Evolutionary conservation across 352 stramenopile species (phyloP).

Genomic region (Plasmopara halstedii): DNA sequence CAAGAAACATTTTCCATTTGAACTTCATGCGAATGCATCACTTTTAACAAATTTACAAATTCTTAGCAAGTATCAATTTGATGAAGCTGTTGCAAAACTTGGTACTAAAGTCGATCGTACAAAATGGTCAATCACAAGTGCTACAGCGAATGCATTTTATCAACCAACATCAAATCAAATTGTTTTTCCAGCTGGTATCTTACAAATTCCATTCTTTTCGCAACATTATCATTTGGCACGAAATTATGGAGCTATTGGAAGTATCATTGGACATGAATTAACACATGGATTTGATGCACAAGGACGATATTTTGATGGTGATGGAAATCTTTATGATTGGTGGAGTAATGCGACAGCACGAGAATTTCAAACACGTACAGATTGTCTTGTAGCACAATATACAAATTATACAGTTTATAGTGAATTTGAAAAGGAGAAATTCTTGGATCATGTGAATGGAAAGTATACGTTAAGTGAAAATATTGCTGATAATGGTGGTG

Average conservation of each 20-base stretch:
- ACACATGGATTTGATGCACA: slow-evolving; percentile 92
- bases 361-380: slow-evolving; percentile 55
- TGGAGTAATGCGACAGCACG: slow-evolving; percentile 73
- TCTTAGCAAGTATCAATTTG: not conserved
- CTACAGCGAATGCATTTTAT: slow-evolving; percentile 87
- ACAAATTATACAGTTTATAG: slow-evolving; percentile 23
- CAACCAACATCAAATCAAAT: slow-evolving; percentile 73
- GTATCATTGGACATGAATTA: slow-evolving; percentile 91
- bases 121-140: slow-evolving; percentile 83
- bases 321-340: slow-evolving; percentile 88
- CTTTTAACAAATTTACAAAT: not conserved
- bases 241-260: slow-evolving; percentile 88
- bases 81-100: slow-evolving; percentile 6
- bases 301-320: slow-evolving; percentile 73
- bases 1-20: not conserved
- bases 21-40: not conserved
- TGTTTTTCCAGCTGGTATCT: slow-evolving; percentile 90
- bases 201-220: slow-evolving; percentile 90
- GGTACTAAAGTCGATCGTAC: slow-evolving; percentile 39
- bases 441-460: slow-evolving; percentile 46
- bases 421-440: slow-evolving; percentile 17
- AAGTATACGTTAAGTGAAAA: slow-evolving; percentile 63
- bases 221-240: slow-evolving; percentile 62
- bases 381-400: slow-evolving; percentile 56
- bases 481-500: slow-evolving; percentile 67